Evolutionary conservation across 768 basidiomycete genomes (phyloP).

Genomic region (Saitozyma sp.): DNA sequence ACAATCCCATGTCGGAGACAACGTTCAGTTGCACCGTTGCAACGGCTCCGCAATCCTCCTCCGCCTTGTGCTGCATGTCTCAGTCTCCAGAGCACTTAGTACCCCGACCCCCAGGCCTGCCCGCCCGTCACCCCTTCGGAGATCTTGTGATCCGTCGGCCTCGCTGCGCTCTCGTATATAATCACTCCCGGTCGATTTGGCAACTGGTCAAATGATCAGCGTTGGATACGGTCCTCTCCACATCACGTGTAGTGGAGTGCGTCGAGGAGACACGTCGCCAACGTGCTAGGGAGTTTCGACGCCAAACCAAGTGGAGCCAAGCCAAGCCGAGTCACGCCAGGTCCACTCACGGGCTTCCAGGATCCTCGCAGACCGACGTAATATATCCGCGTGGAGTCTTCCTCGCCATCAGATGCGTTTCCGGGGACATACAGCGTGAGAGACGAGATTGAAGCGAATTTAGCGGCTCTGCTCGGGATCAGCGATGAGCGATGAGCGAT

Average conservation of each 20-base stretch:
- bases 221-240: background rate
- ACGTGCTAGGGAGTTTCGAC: background rate
- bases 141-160: constrained; percentile 70
- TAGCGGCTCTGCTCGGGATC: constrained; percentile 64
- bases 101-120: no score
- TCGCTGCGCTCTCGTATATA: constrained; percentile 84
- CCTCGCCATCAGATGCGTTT: constrained; percentile 57
- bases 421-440: constrained; percentile 80
- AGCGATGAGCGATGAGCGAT: background rate
- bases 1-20: no score
- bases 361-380: constrained; percentile 83
- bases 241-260: background rate
- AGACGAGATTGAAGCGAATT: constrained; percentile 77
- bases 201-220: constrained; percentile 58
- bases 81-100: no score
- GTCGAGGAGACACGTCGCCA: no score
- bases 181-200: constrained; percentile 76
- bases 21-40: no score
- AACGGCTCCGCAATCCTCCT: no score
- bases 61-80: no score
- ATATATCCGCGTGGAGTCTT: constrained; percentile 72
- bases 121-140: no score
- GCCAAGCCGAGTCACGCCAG: background rate
- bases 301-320: background rate
- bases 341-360: constrained; percentile 39